Evolutionary conservation across 176 grass and related monocot genomes (phyloP).

Genomic region (Hordeum vulgare): MorexV3_pseudomolecules_assembly NC_058522.1:536156965-536157464

Average conservation of each 20-base stretch:
- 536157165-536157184: no score
- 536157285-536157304: neutral
- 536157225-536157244: neutral
- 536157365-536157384: conserved; percentile 68
- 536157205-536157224: neutral
- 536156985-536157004: neutral
- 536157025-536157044: conserved; percentile 9
- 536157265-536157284: neutral
- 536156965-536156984: neutral
- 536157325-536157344: conserved; percentile 18
- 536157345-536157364: conserved; percentile 37
- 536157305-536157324: conserved; percentile 23
- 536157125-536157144: neutral
- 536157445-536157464: neutral
- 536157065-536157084: neutral
- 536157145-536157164: neutral
- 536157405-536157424: conserved; percentile 62
- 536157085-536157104: neutral
- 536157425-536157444: conserved; percentile 22
- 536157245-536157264: conserved; percentile 26
- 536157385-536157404: conserved; percentile 64
- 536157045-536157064: neutral
- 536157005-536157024: neutral
- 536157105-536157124: neutral
- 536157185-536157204: neutral